A percentile compares a stretch with the other conserved stretches of the same genome.
Conservation (phyloP, 768 basidiomycete species). For the Stropharia rugosoannulata region DNA sequence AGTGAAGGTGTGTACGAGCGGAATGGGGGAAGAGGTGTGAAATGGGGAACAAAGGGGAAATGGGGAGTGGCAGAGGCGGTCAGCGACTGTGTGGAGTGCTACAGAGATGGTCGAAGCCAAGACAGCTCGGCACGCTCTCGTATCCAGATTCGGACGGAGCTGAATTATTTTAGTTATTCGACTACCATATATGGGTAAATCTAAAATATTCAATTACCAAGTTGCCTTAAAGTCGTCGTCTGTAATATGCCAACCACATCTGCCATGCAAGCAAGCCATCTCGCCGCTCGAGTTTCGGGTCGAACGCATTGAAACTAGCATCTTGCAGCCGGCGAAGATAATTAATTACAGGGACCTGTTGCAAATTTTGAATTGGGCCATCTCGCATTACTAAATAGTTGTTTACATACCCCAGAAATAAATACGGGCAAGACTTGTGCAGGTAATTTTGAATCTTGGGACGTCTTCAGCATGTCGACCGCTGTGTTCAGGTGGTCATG, state of each 20-base stretch:
- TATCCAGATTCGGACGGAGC: conserved; percentile 42
- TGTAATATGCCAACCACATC: conserved; percentile 49
- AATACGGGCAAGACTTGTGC: conserved; percentile 67
- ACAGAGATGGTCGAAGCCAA: conserved; percentile 28
- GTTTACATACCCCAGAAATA: conserved; percentile 60
- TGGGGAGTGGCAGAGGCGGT: conserved; percentile 14
- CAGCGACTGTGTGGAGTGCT: conserved; percentile 16
- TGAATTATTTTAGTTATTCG: conserved; percentile 44
- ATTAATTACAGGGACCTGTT: conserved; percentile 64
- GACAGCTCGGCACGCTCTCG: conserved; percentile 17
- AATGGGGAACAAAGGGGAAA: conserved; percentile 7
- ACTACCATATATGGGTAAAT: conserved; percentile 29
- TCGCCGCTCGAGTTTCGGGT: conserved; percentile 57
- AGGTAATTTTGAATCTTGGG: conserved; percentile 50
- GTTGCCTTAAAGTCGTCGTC: conserved; percentile 33
- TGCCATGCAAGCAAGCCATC: conserved; percentile 81
- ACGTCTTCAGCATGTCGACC: conserved; percentile 58
- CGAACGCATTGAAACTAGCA: conserved; percentile 71
- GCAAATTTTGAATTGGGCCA: conserved; percentile 13
- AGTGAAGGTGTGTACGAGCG: conserved; percentile 10
- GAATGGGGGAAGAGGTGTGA: conserved; percentile 7
- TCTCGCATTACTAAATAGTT: conserved; percentile 17
- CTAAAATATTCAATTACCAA: conserved; percentile 20
- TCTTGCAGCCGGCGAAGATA: conserved; percentile 68
- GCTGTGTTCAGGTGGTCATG: conserved; percentile 81